Evolutionary conservation across 2,329 filamentous ascomycete species (phyloP), one percentile per base, ranked within the genome.

Genomic region (Nannizziopsis arthrosporioides): DNA sequence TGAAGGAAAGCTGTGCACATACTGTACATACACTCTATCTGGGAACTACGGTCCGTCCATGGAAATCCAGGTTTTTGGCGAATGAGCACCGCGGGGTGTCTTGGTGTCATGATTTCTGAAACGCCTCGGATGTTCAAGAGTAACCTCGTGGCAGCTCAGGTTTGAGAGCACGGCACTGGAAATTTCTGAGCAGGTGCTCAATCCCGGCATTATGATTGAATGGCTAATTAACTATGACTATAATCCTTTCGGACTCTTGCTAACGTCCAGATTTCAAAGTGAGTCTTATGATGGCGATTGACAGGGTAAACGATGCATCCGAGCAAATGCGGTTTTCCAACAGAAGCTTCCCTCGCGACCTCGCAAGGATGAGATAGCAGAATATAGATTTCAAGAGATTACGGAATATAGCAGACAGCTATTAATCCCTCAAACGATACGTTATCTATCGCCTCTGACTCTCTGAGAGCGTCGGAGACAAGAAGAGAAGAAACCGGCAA

Each of bases 261-360:
- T 34, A 41, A 11, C n/a, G 14, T 36, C 41, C 41, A 38, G 44
- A 47, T 47, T 47, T 47, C 44, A 47, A 38, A 47, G 44, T 47
- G 44, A 47, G 37, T 47, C 38, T 38, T 27, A 35, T 27, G 37
- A 22, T 35, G 27, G 35, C 12, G 27, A 9, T 34, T 19, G 37
- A 14, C 44, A 47, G 37, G 37, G 44, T 10, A 15, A 8, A 30
- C 12, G 17, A 19, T 12, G 10, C 17, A 9, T 11, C 14, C 22
- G 22, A 3, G 22, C 22, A 27, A 27, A 27, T 27, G 22, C 22
- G 22, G 7, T 27, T 27, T 4, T 7, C 22, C 22, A 27, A 27
- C 7, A 27, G 3, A 27, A 27, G 22, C 3, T 27, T 27, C 22
- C 22, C 22, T 27, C 22, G 22, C 22, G 7, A 7, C 22, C 22